Percentiles rank a stretch among this genome's conserved stretches.
Evolutionary conservation across 164 flowering plant genomes (phyloP).

Genomic region (Annona cherimola): DNA sequence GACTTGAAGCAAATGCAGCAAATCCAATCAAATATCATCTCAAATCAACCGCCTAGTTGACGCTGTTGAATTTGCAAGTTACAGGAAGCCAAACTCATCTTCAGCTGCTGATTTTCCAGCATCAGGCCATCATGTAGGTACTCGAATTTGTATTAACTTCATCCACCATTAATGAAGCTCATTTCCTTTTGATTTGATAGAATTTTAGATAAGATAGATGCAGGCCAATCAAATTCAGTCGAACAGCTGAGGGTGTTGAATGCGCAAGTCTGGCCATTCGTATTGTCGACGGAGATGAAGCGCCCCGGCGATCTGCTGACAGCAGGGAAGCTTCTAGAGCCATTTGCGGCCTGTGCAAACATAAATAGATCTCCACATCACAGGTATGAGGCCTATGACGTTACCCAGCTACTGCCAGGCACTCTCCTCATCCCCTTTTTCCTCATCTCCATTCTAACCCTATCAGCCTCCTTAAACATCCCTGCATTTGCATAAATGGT

Average conservation of each 20-base stretch:
- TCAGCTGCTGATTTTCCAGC: too few relatives aligned
- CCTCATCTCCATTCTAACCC: constrained; percentile 50
- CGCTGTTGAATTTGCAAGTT: too few relatives aligned
- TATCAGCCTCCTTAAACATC: constrained; percentile 55
- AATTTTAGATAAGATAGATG: neutral
- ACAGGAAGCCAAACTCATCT: too few relatives aligned
- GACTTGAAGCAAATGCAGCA: too few relatives aligned
- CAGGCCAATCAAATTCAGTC: neutral
- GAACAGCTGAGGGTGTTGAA: neutral
- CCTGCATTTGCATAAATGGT: constrained; percentile 51
- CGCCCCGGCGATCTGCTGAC: too few relatives aligned
- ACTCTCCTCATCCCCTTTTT: constrained; percentile 44
- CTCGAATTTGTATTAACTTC: neutral
- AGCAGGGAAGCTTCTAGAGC: neutral
- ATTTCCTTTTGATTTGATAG: neutral
- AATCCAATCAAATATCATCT: too few relatives aligned
- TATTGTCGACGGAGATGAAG: too few relatives aligned
- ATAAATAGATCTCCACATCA: neutral
- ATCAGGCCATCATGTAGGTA: too few relatives aligned
- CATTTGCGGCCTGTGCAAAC: neutral
- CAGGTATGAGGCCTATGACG: neutral
- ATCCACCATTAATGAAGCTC: neutral
- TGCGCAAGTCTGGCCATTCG: neutral
- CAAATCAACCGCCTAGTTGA: too few relatives aligned
- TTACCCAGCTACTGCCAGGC: constrained; percentile 68